Evolutionary conservation across 345 rosid genomes (phyloP).

Genomic region (Rhodamnia rubescens): DNA sequence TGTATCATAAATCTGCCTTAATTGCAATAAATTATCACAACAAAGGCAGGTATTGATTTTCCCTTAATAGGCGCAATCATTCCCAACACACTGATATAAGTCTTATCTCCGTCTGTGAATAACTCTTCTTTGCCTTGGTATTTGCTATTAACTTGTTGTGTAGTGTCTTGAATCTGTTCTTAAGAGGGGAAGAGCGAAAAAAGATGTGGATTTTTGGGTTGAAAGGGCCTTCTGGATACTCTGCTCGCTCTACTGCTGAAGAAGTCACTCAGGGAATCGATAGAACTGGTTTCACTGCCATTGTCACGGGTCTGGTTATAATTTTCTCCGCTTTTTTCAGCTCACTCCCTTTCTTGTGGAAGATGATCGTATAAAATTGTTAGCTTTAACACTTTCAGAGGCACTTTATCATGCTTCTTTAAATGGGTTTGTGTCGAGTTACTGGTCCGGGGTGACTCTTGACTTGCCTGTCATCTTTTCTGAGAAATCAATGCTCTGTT

Average conservation of each 20-base stretch:
- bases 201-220: slow-evolving; percentile 1
- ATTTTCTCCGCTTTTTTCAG: background rate
- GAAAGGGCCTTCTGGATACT: background rate
- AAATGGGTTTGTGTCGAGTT: background rate
- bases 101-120: no score
- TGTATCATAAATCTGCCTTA: no score
- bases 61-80: no score
- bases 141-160: background rate
- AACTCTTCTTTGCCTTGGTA: background rate
- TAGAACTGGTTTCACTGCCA: slow-evolving; percentile 38
- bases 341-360: background rate
- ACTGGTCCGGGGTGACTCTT: background rate
- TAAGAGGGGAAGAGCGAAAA: background rate
- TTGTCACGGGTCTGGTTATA: slow-evolving; percentile 29
- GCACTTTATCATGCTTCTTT: background rate
- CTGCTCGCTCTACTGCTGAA: slow-evolving; percentile 26
- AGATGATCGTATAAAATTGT: background rate
- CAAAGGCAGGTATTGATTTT: no score
- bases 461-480: background rate
- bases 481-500: background rate
- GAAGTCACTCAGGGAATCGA: slow-evolving; percentile 37
- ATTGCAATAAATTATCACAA: no score
- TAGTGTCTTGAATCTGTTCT: background rate
- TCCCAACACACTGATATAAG: no score
- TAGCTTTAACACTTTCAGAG: background rate